Evolutionary conservation across 768 basidiomycete species (phyloP).

Genomic region (Aureoboletus auriporus): DNA sequence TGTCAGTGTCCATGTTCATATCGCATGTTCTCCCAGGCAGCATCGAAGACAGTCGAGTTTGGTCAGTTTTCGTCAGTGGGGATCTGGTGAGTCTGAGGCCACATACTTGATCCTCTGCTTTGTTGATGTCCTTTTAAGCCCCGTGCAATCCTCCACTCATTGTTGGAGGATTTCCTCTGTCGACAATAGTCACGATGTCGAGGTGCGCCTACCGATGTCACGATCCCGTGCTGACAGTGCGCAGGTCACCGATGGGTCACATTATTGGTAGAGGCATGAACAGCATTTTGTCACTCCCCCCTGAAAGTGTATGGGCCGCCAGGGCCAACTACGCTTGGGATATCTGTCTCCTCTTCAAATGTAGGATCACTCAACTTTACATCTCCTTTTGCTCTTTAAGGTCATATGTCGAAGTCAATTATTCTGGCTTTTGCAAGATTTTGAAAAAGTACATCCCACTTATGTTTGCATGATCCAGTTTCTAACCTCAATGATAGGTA

Average conservation of each 20-base stretch:
- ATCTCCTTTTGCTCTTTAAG: constrained; percentile 70
- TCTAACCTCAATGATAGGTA: constrained; percentile 50
- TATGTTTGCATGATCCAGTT: neutral
- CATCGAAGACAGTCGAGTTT: constrained; percentile 36
- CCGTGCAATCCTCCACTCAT: constrained; percentile 8
- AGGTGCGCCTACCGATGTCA: constrained; percentile 19
- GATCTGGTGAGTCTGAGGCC: constrained; percentile 1
- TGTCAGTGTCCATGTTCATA: constrained; percentile 26
- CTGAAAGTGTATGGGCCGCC: constrained; percentile 71
- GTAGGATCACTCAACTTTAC: constrained; percentile 80
- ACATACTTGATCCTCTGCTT: no score
- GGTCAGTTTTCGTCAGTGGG: constrained; percentile 18
- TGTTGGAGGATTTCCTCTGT: constrained; percentile 50
- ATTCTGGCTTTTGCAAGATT: constrained; percentile 92
- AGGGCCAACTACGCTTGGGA: constrained; percentile 80
- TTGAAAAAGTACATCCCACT: constrained; percentile 81
- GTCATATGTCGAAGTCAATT: constrained; percentile 89
- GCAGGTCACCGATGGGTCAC: constrained; percentile 33
- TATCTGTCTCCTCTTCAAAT: constrained; percentile 81
- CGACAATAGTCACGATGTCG: constrained; percentile 36
- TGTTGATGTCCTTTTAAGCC: constrained; percentile 8
- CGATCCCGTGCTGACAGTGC: constrained; percentile 20
- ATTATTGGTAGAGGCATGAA: constrained; percentile 48
- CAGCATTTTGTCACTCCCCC: constrained; percentile 40
- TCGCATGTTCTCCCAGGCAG: constrained; percentile 22